Percentiles rank a stretch among this genome's conserved stretches.
These are phyloP conservation scores for Cyphellophora europaea DNA, from an alignment of 2,329 filamentous ascomycete genomes.

Conservation along the genomic window DNA sequence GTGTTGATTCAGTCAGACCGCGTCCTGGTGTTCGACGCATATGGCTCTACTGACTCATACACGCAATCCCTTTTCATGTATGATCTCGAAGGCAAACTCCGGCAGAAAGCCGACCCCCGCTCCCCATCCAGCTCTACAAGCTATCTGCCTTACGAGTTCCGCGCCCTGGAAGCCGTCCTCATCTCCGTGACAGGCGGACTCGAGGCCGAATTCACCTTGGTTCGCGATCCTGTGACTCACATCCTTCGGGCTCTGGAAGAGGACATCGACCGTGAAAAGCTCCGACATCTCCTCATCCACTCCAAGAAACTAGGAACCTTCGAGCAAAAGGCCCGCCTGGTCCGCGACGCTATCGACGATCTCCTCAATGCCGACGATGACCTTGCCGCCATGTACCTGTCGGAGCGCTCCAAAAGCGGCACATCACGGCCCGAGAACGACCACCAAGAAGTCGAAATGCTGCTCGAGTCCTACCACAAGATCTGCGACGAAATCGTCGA, in stretches of 20 bases:
- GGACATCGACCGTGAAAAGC: conserved; percentile 90
- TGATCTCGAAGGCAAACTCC: conserved; percentile 84
- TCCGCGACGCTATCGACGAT: conserved; percentile 90
- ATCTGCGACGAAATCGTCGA: conserved; percentile 97
- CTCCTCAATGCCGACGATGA: conserved; percentile 94
- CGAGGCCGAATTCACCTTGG: conserved; percentile 88
- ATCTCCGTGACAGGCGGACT: conserved; percentile 87
- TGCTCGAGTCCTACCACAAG: conserved; percentile 95
- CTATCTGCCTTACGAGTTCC: conserved; percentile 81
- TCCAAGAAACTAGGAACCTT: conserved; percentile 95
- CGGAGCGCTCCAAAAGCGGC: conserved; percentile 67
- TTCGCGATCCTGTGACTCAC: conserved; percentile 82
- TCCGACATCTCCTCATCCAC: conserved; percentile 81
- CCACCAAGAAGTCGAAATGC: conserved; percentile 93
- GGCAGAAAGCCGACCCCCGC: conserved; percentile 51
- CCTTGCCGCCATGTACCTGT: conserved; percentile 87
- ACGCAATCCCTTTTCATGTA: conserved; percentile 97
- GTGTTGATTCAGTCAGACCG: conserved; percentile 92
- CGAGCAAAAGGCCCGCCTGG: conserved; percentile 90
- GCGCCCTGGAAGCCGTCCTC: conserved; percentile 86
- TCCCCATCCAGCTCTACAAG: conserved; percentile 25
- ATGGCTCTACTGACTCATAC: conserved; percentile 88
- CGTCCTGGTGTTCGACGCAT: conserved; percentile 91
- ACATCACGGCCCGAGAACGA: conserved; percentile 67
- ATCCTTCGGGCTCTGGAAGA: conserved; percentile 87